Base-by-base conservation (phyloP, 169 alveolate species). In the Babesia gibsoni region DNA sequence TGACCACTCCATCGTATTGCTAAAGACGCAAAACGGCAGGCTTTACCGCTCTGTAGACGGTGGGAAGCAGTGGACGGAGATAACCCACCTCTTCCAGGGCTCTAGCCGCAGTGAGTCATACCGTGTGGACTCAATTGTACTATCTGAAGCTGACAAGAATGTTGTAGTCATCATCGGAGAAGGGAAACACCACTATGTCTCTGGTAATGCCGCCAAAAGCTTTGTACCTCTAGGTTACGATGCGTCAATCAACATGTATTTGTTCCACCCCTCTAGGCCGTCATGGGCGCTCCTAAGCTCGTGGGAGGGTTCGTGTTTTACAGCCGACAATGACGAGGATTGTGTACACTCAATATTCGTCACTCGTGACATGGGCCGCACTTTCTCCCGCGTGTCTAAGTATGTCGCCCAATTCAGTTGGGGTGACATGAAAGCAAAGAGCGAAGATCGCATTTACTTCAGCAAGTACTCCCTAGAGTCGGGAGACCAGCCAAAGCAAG, bases 371-470 rank as follows among this genome's bases (percentile, higher is more conserved):
- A 66, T 91, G 80, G 97, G 97, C 14, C 67, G 91, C 30, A 80
- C 94, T 1, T 91, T 89, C 82, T 73, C 69, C 25, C 72, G 88
- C 20, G 92, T 92, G 52, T 65, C 77, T 49, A 84, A 70, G 68
- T 94, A 92, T 67, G 96, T 94, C 16, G 96, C 93, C 35, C 98
- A 94, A 77, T 94, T 92, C 67, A 90, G 92, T 69, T 94, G 98
- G 98, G 98, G 96, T 18, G 96, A 93, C 39, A 80, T 66, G 37
- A 75, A 73, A 4, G 67, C 67, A 43, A 65, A 82, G 57, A 52
- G 91, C 67, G 81, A 82, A 64, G 90, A 67, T 45, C 59, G 82
- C n/a, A 66, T 84, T 25, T 82, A 89, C 75, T 78, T 52, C 46
- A 84, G 89, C 33, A 58, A 81, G 10, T 90, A 88, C 56, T 81